Evolutionary conservation across 1,284 basidiomycete species (phyloP).

Genomic region (Ceratobasidium sp.): DNA sequence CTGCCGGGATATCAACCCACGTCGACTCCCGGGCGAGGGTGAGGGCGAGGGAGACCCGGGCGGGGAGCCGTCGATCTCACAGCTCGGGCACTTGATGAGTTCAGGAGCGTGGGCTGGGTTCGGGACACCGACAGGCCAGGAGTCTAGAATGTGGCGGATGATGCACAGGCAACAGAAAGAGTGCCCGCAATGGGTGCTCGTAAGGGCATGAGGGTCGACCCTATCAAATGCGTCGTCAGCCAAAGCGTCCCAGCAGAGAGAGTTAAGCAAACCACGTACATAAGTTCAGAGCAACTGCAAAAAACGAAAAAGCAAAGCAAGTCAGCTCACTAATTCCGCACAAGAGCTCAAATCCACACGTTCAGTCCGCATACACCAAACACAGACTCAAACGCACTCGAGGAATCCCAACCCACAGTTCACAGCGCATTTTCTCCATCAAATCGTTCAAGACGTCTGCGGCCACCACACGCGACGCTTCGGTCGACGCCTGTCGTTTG

Average conservation of each 20-base stretch:
- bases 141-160: slow-evolving; percentile 38
- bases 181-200: slow-evolving; percentile 39
- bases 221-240: background rate
- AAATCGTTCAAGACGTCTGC: slow-evolving; percentile 44
- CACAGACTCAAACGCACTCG: slow-evolving; percentile 45
- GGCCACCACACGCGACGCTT: slow-evolving; percentile 18
- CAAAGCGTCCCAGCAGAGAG: too few species aligned
- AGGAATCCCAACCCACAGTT: slow-evolving; percentile 46
- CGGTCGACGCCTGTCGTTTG: slow-evolving; percentile 35
- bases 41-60: slow-evolving; percentile 41
- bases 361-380: slow-evolving; percentile 32
- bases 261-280: background rate
- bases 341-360: slow-evolving; percentile 12
- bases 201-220: slow-evolving; percentile 40
- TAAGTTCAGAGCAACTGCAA: slow-evolving; percentile 41
- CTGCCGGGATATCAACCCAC: slow-evolving; percentile 36
- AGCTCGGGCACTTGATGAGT: slow-evolving; percentile 39
- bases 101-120: slow-evolving; percentile 26
- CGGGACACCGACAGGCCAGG: slow-evolving; percentile 15
- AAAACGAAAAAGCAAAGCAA: background rate
- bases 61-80: slow-evolving; percentile 42
- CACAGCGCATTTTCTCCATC: slow-evolving; percentile 44
- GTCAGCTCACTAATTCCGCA: slow-evolving; percentile 3
- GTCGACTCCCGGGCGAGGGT: slow-evolving; percentile 35
- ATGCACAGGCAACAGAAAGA: slow-evolving; percentile 43